These are phyloP conservation scores for Aspergillus spinulosporus DNA, from an alignment of 2,329 filamentous ascomycete genomes.

Conservation along the genomic window DNA sequence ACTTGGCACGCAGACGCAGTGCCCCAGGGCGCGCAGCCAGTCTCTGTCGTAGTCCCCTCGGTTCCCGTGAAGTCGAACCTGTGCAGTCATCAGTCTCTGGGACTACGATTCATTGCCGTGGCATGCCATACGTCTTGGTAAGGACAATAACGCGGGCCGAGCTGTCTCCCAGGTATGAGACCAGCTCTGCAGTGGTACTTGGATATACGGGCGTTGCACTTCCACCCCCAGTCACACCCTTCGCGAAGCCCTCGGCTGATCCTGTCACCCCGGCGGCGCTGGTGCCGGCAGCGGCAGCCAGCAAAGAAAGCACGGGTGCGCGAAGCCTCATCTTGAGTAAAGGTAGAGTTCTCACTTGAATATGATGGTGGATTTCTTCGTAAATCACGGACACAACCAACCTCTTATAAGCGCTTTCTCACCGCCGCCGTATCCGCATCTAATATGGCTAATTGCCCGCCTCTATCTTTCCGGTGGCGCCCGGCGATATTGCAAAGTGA, in stretches of 20 bases:
- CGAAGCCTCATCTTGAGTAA: conserved; percentile 13
- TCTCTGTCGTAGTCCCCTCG: conserved; percentile 46
- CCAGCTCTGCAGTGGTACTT: conserved; percentile 56
- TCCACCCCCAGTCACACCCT: conserved; percentile 62
- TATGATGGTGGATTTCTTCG: not conserved
- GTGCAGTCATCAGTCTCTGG: not conserved
- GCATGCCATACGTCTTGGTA: conserved; percentile 18
- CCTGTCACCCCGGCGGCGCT: conserved; percentile 22
- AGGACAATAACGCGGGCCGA: conserved; percentile 58
- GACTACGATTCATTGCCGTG: not conserved
- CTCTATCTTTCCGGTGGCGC: not conserved
- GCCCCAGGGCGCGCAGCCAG: conserved; percentile 58
- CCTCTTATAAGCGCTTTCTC: too few species aligned
- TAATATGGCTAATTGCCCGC: not conserved
- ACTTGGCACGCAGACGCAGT: conserved; percentile 56
- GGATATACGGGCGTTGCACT: conserved; percentile 56
- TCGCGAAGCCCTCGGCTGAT: conserved; percentile 51
- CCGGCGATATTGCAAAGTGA: not conserved
- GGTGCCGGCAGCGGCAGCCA: conserved; percentile 7
- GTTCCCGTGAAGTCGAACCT: conserved; percentile 23
- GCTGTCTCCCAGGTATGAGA: conserved; percentile 58
- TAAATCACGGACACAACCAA: not conserved
- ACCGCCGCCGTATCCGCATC: not conserved
- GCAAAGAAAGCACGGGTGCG: not conserved
- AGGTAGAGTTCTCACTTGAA: not conserved